Base-by-base conservation (phyloP, 2,329 filamentous ascomycete species). In the Microdochium bolleyi region DNA sequence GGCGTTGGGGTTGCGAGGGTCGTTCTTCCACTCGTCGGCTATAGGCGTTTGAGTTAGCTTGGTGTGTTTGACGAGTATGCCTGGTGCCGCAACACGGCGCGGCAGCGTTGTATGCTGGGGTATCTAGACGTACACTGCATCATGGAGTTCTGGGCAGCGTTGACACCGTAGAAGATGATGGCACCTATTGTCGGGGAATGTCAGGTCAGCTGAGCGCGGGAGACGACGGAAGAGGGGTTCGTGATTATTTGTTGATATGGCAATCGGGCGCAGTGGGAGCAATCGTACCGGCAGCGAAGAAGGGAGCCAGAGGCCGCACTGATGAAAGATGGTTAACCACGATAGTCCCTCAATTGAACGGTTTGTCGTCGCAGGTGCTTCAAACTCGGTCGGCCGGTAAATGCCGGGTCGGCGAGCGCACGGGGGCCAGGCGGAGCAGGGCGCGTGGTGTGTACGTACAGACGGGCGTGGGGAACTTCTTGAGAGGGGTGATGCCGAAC, bases 21-120 rank as follows among this genome's bases (percentile, higher is more conserved):
- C 92, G 80, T 96, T 95, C 85, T 92, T 95, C 84, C 83, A 96
- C 78, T 97, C 90, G 64, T 88, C 89, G 78, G 84, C 92, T 97
- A 64, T 58, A 3, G 13, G 19, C 19, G 19, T 11, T 8, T 41
- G 37, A 16, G 37, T 41, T 41, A 41, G 37, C 19, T 16, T 8
- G 14, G 5, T 16, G 14, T 41, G 19, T 41, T 41, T 14, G 4
- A 4, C 7, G 14, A 5, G 13, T 16, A 7, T 16, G 19, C 37
- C 37, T 4, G 16, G 16, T 8, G 19, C 37, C 5, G 14, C 14
- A 7, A 14, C 5, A 5, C 16, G 37, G 27, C 27, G 34, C 34
- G 16, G 7, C 14, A 16, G 4, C 34, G 4, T 32, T 50, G 50
- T 52, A 49, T 14, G 21, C 30, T 25, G 37, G 21, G 11, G 49